Evolutionary conservation across 2,329 filamentous ascomycete genomes (phyloP), one percentile per base, ranked within the genome.

Genomic region (Fusarium acutatum): DNA sequence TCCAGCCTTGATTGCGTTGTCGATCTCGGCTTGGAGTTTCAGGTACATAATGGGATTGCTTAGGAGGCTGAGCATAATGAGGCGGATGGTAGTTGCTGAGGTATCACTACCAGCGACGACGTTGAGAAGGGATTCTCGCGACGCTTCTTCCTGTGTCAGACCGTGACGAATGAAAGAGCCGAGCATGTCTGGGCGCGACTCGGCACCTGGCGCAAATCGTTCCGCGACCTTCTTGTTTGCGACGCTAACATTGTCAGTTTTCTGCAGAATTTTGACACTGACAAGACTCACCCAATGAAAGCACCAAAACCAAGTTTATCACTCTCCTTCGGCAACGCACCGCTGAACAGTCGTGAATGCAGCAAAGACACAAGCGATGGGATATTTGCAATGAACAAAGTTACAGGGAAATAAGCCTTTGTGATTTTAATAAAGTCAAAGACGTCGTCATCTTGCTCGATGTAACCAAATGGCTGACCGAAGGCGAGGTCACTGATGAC

Each of bases 401-500:
- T 69, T 2, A 69, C 43, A 0, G 66, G 66, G 6, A 69, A 69
- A 14, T 44, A 69, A 1, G 66, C 34, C 6, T 52, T 53, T 20
- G 64, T 69, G 18, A 69, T 69, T 4, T 80, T 74, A 43, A 86
- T 64, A 59, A 85, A 83, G 15, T 75, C 75, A 43, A 85, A 81
- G 4, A 86, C 77, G 53, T 89, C 88, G 3, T 77, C 71, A 71
- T 89, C 85, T 12, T 78, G 77, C 2, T 76, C 76, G 7, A 89
- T 79, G 75, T 88, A 83, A 32, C 87, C 86, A 60, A 88, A 89
- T 0, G 84, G 56, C 20, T 82, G 79, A n/a, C 87, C 87, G 22
- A 89, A 83, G 1, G 86, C 85, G 22, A 90, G 79, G 30, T 82
- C 81, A 47, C 83, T 86, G 66, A 90, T 87, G 14, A 88, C 85